Evolutionary conservation across 805 yeast genomes (phyloP).

Genomic region (Teunomyces funiuensis): DNA sequence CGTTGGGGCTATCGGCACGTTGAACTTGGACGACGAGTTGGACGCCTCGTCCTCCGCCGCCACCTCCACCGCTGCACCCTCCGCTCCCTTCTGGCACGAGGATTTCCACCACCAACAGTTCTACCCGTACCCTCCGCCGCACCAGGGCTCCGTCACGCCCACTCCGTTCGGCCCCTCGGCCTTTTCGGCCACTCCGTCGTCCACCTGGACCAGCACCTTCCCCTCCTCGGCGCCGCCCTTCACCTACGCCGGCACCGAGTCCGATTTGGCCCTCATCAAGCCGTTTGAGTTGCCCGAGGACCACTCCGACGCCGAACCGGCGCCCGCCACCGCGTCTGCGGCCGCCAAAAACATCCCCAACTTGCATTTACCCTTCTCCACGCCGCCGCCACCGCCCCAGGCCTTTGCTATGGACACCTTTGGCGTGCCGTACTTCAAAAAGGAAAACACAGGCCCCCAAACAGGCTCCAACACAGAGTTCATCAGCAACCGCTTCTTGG

Average conservation of each 20-base stretch:
- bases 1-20: constrained; percentile 47
- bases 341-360: constrained; percentile 6
- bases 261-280: constrained; percentile 8
- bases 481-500: constrained; percentile 3
- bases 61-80: background rate
- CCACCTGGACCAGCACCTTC: constrained; percentile 34
- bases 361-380: constrained; percentile 22
- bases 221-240: constrained; percentile 42
- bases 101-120: constrained; percentile 10
- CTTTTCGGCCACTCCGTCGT: constrained; percentile 33
- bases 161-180: constrained; percentile 25
- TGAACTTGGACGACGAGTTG: constrained; percentile 44
- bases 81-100: constrained; percentile 7
- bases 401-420: constrained; percentile 2
- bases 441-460: background rate
- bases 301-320: constrained; percentile 5
- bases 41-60: background rate
- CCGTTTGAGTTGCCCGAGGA: constrained; percentile 22
- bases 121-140: constrained; percentile 20
- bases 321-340: constrained; percentile 11
- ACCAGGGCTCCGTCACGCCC: constrained; percentile 30
- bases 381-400: constrained; percentile 23
- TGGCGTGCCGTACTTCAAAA: background rate
- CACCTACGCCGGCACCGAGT: constrained; percentile 14
- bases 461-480: background rate